Evolutionary conservation across 768 basidiomycete genomes (phyloP), one percentile per base, ranked within the genome.

Genomic region (Naematelia encephala): DNA sequence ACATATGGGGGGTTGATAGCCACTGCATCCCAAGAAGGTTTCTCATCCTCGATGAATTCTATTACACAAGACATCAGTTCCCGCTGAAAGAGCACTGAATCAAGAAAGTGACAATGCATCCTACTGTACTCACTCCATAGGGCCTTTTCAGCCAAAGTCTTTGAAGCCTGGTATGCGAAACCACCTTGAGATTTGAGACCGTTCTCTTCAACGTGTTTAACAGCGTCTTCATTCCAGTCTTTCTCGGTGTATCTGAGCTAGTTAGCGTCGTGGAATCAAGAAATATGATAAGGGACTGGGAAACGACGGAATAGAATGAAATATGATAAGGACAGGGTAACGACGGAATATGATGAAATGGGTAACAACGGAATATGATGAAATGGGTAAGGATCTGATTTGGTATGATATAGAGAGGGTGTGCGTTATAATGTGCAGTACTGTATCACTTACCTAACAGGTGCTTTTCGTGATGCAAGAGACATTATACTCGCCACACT

Each of bases 401-500:
- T n/a, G n/a, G n/a, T n/a, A n/a, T n/a, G n/a, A n/a, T n/a, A n/a
- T n/a, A n/a, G n/a, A n/a, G n/a, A n/a, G n/a, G n/a, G n/a, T n/a
- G n/a, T n/a, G n/a, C n/a, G n/a, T n/a, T n/a, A n/a, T 39, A 39
- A 56, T 5, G 19, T 59, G 43, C 30, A n/a, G 16, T 23, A 43
- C 11, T 23, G 47, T 1, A 2, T n/a, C 30, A 34, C 29, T 34
- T 16, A 39, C 34, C 34, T 8, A 8, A 39, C 34, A 16, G 34
- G 34, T 8, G 34, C 34, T 39, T 39, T 39, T 8, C 34, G 34
- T 16, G 34, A 39, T 16, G 8, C 34, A 16, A 39, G 34, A 16
- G 34, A 39, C 34, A 39, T 39, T 4, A 34, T 47, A 73, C 78
- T 1, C 87, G 88, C 10, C 48, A 60, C 43, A 56, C 22, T 54